Evolutionary conservation across 352 stramenopile species (phyloP).

Genomic region (Phytophthora colocasiae): DNA sequence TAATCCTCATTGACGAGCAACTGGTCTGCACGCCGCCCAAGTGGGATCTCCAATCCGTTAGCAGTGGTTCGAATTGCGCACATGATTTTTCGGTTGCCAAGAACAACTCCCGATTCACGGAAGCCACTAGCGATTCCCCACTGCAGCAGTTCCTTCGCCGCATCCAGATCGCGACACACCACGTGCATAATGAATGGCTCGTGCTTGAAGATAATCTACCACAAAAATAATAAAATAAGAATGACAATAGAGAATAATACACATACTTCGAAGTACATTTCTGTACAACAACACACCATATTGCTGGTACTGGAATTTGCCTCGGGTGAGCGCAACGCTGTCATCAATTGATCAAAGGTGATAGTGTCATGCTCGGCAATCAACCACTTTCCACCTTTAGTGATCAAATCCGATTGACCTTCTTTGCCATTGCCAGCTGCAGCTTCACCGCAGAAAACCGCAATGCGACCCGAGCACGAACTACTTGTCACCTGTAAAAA

Average conservation of each 20-base stretch:
- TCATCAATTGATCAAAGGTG: conserved; percentile 71
- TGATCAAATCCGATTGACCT: conserved; percentile 64
- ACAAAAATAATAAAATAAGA: conserved; percentile 4
- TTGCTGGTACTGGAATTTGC: conserved; percentile 51
- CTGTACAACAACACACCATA: conserved; percentile 51
- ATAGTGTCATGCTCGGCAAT: conserved; percentile 83
- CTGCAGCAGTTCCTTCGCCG: conserved; percentile 84
- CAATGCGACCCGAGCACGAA: conserved; percentile 92
- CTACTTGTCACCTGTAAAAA: conserved; percentile 84
- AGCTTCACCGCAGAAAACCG: conserved; percentile 79
- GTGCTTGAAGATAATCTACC: conserved; percentile 87
- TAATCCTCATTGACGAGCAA: conserved; percentile 78
- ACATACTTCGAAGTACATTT: background rate
- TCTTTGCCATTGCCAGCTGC: conserved; percentile 20
- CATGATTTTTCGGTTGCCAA: conserved; percentile 91
- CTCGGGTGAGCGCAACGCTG: conserved; percentile 50
- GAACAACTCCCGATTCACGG: conserved; percentile 89
- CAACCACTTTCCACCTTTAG: conserved; percentile 91
- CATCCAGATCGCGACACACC: conserved; percentile 78
- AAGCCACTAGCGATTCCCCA: conserved; percentile 86
- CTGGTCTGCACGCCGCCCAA: conserved; percentile 53
- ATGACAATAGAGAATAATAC: background rate
- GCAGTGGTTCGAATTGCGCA: conserved; percentile 91
- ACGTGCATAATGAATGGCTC: conserved; percentile 95
- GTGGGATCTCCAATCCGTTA: conserved; percentile 89